A percentile compares a stretch with the other conserved stretches of the same genome.
These are phyloP conservation scores for Talaromyces ruber DNA, from an alignment of 495 filamentous ascomycete genomes.

Conservation along the genomic window DNA sequence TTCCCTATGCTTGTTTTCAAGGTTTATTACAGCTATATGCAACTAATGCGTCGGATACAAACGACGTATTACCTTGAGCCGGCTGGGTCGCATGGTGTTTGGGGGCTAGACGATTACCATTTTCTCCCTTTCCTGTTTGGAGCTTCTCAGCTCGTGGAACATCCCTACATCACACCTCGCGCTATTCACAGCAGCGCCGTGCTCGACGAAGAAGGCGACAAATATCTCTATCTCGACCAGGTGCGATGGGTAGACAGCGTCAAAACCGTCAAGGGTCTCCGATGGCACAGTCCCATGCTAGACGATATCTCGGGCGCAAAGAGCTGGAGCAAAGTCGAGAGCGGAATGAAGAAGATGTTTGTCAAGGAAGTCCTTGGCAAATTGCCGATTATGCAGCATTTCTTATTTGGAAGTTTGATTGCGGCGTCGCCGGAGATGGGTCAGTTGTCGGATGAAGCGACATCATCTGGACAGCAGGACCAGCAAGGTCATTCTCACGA, in stretches of 20 bases:
- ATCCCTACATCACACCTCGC: slow-evolving; percentile 79
- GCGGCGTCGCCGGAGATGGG: slow-evolving; percentile 78
- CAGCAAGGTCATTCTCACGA: slow-evolving; percentile 53
- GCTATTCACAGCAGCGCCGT: slow-evolving; percentile 78
- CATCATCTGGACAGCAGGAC: slow-evolving; percentile 18
- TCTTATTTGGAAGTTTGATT: slow-evolving; percentile 80
- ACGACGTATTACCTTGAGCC: slow-evolving; percentile 92
- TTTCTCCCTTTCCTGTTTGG: slow-evolving; percentile 97
- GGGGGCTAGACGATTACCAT: slow-evolving; percentile 94
- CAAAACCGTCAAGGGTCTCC: slow-evolving; percentile 89
- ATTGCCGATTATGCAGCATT: slow-evolving; percentile 97
- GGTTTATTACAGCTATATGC: slow-evolving; percentile 72
- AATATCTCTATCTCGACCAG: slow-evolving; percentile 85
- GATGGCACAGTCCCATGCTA: slow-evolving; percentile 98
- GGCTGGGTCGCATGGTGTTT: slow-evolving; percentile 90
- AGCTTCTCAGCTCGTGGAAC: slow-evolving; percentile 80
- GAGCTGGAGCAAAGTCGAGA: slow-evolving; percentile 87
- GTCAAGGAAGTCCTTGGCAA: slow-evolving; percentile 87
- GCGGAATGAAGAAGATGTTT: slow-evolving; percentile 95
- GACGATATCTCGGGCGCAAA: slow-evolving; percentile 94
- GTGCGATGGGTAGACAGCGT: slow-evolving; percentile 90
- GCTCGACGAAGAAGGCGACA: slow-evolving; percentile 74
- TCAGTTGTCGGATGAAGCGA: slow-evolving; percentile 45
- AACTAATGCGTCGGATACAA: slow-evolving; percentile 76
- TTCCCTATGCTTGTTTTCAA: slow-evolving; percentile 66